These are phyloP conservation scores for Oryza punctata DNA, from an alignment of 176 grass and related monocot genomes.

Conservation along the genomic window DNA sequence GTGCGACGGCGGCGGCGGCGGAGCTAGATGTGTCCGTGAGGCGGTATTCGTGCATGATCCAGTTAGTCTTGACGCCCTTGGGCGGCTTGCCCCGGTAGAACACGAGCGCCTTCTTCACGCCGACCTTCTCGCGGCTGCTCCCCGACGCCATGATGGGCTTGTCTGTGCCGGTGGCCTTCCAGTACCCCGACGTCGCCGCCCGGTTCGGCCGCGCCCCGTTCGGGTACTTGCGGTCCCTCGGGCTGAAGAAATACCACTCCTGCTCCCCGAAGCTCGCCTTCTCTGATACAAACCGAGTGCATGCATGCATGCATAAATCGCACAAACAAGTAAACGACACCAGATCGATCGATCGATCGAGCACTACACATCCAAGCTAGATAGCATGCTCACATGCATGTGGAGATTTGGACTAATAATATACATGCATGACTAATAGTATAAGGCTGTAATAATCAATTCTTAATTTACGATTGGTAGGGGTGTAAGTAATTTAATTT, in stretches of 20 bases:
- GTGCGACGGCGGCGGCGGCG: neutral
- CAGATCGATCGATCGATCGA: neutral
- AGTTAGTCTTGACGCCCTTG: slow-evolving; percentile 86
- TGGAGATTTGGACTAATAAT: neutral
- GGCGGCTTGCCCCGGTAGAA: slow-evolving; percentile 89
- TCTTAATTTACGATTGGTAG: neutral
- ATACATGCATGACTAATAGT: too few species aligned
- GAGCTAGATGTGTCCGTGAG: slow-evolving; percentile 49
- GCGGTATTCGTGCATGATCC: slow-evolving; percentile 99
- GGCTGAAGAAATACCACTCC: slow-evolving; percentile 99
- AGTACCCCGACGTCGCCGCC: slow-evolving; percentile 91
- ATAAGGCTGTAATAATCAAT: neutral
- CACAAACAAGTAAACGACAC: neutral
- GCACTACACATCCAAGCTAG: neutral
- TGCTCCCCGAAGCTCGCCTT: slow-evolving; percentile 87
- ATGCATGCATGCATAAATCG: neutral
- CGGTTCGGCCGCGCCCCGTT: slow-evolving; percentile 85
- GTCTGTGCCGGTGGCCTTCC: slow-evolving; percentile 97
- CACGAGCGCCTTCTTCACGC: slow-evolving; percentile 91
- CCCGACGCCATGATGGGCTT: slow-evolving; percentile 68
- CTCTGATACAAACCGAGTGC: slow-evolving; percentile 38
- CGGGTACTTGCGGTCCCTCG: slow-evolving; percentile 91
- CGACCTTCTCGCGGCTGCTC: slow-evolving; percentile 61
- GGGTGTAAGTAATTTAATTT: neutral
- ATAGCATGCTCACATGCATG: neutral